Percentiles rank a stretch among this genome's conserved stretches.
Evolutionary conservation across 331 rosid species (phyloP).

Genomic region (Saraca asoca): DNA sequence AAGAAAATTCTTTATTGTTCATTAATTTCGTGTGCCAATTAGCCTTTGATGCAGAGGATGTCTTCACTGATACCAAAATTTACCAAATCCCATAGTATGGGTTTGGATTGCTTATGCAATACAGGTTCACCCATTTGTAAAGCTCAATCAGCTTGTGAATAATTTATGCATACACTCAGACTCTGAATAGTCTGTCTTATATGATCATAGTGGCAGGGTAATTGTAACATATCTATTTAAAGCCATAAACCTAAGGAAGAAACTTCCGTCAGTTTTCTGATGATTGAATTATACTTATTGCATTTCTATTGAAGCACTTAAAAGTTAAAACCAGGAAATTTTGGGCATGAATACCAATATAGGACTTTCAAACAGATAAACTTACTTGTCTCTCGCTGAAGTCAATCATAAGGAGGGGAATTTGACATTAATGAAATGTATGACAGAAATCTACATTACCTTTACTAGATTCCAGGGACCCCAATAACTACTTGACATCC

Average conservation of each 20-base stretch:
- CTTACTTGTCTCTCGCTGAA: too few species aligned
- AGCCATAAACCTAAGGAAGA: not conserved
- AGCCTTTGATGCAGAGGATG: conserved; percentile 12
- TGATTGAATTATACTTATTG: not conserved
- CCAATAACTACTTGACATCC: conserved; percentile 57
- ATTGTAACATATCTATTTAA: not conserved
- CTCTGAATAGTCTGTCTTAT: not conserved
- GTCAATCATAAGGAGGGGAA: not conserved
- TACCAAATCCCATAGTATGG: not conserved
- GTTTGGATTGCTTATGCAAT: conserved; percentile 4
- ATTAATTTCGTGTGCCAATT: not conserved
- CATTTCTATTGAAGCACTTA: too few species aligned
- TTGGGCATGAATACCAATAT: too few species aligned
- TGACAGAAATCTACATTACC: conserved; percentile 55
- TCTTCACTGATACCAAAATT: conserved; percentile 10
- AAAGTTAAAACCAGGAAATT: too few species aligned
- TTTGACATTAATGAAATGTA: conserved; percentile 8
- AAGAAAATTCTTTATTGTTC: not conserved
- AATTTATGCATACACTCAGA: not conserved
- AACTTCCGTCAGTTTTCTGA: not conserved
- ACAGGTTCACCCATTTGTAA: not conserved
- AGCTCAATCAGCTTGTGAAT: conserved; percentile 4
- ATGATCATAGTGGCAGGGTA: not conserved
- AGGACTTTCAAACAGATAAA: too few species aligned
- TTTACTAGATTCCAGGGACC: conserved; percentile 79